Evolutionary conservation across 495 filamentous ascomycete species (phyloP).

Genomic region (Xylaria sp.): DNA sequence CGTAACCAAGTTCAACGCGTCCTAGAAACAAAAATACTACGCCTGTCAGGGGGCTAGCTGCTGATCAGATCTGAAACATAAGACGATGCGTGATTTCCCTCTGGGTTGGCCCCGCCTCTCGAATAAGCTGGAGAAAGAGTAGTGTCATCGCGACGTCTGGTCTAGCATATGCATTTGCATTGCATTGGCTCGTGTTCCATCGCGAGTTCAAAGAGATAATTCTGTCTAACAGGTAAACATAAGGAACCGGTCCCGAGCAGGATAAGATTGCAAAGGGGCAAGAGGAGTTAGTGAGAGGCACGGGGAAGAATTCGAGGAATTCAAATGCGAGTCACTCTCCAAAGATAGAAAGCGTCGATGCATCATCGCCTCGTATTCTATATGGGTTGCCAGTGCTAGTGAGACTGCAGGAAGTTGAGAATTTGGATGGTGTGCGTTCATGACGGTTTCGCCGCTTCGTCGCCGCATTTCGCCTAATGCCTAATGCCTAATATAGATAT

Average conservation of each 20-base stretch:
- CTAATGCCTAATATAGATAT: no score
- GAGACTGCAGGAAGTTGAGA: background rate
- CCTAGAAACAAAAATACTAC: background rate
- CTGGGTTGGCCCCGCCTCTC: background rate
- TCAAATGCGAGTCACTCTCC: background rate
- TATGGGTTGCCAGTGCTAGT: background rate
- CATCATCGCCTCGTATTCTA: background rate
- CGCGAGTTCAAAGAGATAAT: background rate
- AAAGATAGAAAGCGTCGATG: background rate
- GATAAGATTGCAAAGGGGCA: background rate
- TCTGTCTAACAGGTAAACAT: background rate
- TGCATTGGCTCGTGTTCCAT: background rate
- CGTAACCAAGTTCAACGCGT: background rate
- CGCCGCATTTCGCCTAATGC: background rate
- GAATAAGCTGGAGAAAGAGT: background rate
- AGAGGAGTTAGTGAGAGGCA: background rate
- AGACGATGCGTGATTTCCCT: background rate
- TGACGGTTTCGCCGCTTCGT: background rate
- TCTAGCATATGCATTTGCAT: background rate
- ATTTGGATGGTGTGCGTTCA: background rate
- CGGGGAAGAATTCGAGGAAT: background rate
- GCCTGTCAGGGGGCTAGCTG: background rate
- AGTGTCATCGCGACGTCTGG: background rate
- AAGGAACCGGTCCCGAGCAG: background rate
- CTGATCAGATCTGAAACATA: slow-evolving; percentile 11